phyloP scores from a whole-genome alignment of 73 alveolate species.

The Paramecium primaurelia region DNA sequence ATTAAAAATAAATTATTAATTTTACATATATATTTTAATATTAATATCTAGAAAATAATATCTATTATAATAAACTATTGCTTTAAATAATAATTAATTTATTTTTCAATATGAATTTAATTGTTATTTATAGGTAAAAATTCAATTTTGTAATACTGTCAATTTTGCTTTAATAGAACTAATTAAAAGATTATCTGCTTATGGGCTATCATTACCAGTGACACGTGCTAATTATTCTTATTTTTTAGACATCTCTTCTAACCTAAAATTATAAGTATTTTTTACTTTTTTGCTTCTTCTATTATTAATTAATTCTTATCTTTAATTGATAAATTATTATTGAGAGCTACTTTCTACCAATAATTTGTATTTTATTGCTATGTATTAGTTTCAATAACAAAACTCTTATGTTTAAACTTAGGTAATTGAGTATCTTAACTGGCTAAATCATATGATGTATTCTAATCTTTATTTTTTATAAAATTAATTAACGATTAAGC shows the following conservation, averaged over 20 bases:
- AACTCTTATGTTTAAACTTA: not conserved
- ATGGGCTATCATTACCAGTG: not conserved
- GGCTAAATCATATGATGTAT: not conserved
- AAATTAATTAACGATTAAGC: not conserved
- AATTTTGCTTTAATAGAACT: conserved; percentile 21
- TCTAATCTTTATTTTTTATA: not conserved
- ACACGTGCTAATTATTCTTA: conserved; percentile 27
- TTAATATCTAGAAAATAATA: too few relatives aligned
- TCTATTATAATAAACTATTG: too few relatives aligned
- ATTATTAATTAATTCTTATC: not conserved
- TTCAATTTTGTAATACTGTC: conserved; percentile 2
- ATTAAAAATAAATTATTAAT: too few relatives aligned
- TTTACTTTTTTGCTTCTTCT: not conserved
- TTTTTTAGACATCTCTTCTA: not conserved
- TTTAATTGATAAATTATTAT: not conserved
- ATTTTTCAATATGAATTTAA: not conserved
- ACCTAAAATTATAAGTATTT: not conserved
- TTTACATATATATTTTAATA: too few relatives aligned
- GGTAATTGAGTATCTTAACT: conserved; percentile 11
- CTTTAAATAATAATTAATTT: too few relatives aligned
- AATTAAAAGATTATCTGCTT: not conserved
- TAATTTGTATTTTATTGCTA: not conserved
- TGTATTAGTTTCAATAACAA: not conserved
- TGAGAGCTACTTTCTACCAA: conserved; percentile 14
- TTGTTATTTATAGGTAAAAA: not conserved